phyloP scores from a whole-genome alignment of 495 filamentous ascomycete species.

The Schizothecium vesticola region DNA sequence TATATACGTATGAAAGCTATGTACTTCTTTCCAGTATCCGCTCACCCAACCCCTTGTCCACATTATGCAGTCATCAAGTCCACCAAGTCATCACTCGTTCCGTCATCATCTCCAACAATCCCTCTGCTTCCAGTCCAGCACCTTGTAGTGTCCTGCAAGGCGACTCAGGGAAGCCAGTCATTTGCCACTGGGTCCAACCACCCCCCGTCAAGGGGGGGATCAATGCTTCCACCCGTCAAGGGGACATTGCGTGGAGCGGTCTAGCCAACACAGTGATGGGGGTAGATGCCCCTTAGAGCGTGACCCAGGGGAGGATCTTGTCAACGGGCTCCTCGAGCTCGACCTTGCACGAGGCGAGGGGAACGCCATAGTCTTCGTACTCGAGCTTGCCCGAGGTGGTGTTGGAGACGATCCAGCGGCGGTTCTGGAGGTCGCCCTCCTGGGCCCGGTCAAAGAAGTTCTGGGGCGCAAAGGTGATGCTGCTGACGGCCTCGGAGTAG shows the following conservation, averaged over 20 bases:
- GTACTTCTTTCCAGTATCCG: background rate
- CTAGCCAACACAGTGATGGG: no score
- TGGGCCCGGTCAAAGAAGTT: constrained; percentile 34
- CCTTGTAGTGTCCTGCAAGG: background rate
- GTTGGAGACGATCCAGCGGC: constrained; percentile 12
- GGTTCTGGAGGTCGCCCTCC: constrained; percentile 18
- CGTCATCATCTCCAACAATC: background rate
- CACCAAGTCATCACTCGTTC: background rate
- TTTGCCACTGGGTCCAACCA: background rate
- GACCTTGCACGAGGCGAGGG: constrained; percentile 12
- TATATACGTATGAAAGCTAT: background rate
- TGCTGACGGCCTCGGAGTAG: constrained; percentile 41
- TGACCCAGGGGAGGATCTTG: constrained; percentile 7
- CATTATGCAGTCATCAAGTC: background rate
- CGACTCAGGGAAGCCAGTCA: background rate
- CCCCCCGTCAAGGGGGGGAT: background rate
- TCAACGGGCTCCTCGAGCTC: constrained; percentile 14
- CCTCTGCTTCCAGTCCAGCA: background rate
- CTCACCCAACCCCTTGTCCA: background rate
- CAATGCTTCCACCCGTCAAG: background rate
- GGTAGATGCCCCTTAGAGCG: background rate
- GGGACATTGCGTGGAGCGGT: background rate
- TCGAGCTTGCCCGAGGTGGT: constrained; percentile 3
- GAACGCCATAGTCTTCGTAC: constrained; percentile 17
- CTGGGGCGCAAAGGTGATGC: constrained; percentile 42